A percentile compares a stretch with the other conserved stretches of the same genome.
These are phyloP conservation scores for Calonectria crousiana DNA, from an alignment of 2,329 filamentous ascomycete species.

Conservation along the genomic window DNA sequence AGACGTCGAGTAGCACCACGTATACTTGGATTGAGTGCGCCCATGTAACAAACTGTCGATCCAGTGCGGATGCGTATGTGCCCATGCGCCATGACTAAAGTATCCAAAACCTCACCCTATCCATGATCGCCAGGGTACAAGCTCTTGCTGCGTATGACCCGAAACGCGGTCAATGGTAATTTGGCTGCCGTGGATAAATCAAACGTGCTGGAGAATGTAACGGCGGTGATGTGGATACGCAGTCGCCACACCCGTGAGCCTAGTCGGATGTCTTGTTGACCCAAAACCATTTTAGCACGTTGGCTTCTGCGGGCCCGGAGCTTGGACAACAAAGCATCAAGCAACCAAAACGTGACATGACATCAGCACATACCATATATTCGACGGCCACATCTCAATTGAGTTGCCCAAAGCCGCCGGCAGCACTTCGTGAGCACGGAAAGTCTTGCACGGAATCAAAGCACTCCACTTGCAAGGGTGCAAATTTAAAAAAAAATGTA, in stretches of 20 bases:
- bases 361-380: background rate
- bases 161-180: background rate
- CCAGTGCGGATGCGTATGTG: background rate
- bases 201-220: background rate
- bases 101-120: background rate
- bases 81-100: slow-evolving; percentile 2
- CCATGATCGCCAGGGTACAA: slow-evolving; percentile 3
- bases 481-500: slow-evolving; percentile 22
- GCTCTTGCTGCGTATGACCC: background rate
- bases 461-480: background rate
- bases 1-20: background rate
- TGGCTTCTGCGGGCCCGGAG: background rate
- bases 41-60: background rate
- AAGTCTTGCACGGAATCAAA: too few relatives aligned
- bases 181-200: background rate
- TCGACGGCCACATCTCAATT: background rate
- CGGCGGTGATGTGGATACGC: background rate
- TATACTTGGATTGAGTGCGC: background rate
- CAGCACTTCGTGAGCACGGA: too few relatives aligned
- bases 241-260: background rate
- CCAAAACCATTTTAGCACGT: background rate
- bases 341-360: background rate
- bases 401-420: background rate
- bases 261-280: background rate
- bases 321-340: background rate